These are phyloP conservation scores for Heterobasidion irregulare DNA, from an alignment of 1,284 basidiomycete species.

Conservation along the genomic window DNA sequence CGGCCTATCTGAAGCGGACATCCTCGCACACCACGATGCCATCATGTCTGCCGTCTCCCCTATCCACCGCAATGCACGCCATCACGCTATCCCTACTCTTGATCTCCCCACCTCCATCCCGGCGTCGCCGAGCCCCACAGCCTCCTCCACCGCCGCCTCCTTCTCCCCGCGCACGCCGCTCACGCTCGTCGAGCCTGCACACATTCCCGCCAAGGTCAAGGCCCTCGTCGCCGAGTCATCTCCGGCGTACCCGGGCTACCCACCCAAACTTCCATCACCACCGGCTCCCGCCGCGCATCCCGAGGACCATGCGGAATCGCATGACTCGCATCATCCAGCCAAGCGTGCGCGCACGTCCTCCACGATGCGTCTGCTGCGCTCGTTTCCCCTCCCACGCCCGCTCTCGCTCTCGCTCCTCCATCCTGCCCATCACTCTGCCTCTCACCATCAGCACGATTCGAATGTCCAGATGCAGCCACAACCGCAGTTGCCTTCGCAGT, in stretches of 20 bases:
- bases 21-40: conserved; percentile 51
- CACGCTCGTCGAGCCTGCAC: neutral
- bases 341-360: conserved; percentile 4
- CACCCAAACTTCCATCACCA: neutral
- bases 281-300: neutral
- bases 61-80: conserved; percentile 14
- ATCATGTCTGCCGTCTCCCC: conserved; percentile 32
- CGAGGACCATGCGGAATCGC: conserved; percentile 2
- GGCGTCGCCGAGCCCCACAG: conserved; percentile 9
- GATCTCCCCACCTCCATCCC: conserved; percentile 14
- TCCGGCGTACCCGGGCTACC: neutral
- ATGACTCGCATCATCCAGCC: neutral
- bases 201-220: conserved; percentile 1
- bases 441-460: conserved; percentile 1
- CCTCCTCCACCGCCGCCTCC: conserved; percentile 7
- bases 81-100: conserved; percentile 13
- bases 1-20: conserved; percentile 49
- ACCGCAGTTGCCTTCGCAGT: conserved; percentile 1
- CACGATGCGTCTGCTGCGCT: conserved; percentile 11
- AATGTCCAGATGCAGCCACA: neutral
- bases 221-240: neutral
- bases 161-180: conserved; percentile 11
- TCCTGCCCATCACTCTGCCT: neutral
- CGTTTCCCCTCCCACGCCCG: conserved; percentile 7
- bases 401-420: conserved; percentile 1